A percentile compares a stretch with the other conserved stretches of the same genome.
Conservation (phyloP, 768 basidiomycete genomes). For the Pilatotrama ljubarskyi region DNA sequence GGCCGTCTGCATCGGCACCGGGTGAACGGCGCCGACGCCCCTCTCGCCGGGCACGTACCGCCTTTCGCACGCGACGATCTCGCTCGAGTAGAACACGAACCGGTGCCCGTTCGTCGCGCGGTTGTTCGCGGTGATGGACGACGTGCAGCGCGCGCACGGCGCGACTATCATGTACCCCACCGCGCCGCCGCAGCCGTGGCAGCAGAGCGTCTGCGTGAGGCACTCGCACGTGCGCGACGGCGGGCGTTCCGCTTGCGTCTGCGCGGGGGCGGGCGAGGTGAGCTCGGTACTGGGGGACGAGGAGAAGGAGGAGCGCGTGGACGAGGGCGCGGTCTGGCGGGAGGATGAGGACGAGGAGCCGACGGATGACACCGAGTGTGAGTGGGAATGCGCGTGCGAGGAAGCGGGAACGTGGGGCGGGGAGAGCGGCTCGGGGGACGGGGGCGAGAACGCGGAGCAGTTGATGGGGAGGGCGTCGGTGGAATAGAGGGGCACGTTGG, state of each 20-base stretch:
- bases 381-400: conserved; percentile 6
- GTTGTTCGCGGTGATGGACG: conserved; percentile 63
- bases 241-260: conserved; percentile 30
- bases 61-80: conserved; percentile 63
- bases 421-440: conserved; percentile 20
- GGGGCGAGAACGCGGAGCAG: conserved; percentile 65
- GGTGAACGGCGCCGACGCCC: conserved; percentile 47
- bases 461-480: conserved; percentile 79
- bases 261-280: conserved; percentile 28
- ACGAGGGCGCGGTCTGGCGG: background rate
- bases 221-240: conserved; percentile 77
- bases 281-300: background rate
- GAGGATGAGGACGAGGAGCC: conserved; percentile 28
- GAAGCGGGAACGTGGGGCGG: conserved; percentile 3
- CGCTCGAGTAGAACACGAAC: conserved; percentile 81
- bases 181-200: conserved; percentile 72
- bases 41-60: conserved; percentile 63
- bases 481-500: conserved; percentile 79
- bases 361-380: conserved; percentile 20
- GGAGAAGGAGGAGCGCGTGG: background rate
- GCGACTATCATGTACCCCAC: conserved; percentile 83
- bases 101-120: conserved; percentile 82
- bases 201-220: conserved; percentile 78
- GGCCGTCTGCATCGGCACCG: background rate
- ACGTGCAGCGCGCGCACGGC: conserved; percentile 76